These are phyloP conservation scores for Chlorella ohadii DNA, from an alignment of 139 green algal genomes.

Conservation along the genomic window DNA sequence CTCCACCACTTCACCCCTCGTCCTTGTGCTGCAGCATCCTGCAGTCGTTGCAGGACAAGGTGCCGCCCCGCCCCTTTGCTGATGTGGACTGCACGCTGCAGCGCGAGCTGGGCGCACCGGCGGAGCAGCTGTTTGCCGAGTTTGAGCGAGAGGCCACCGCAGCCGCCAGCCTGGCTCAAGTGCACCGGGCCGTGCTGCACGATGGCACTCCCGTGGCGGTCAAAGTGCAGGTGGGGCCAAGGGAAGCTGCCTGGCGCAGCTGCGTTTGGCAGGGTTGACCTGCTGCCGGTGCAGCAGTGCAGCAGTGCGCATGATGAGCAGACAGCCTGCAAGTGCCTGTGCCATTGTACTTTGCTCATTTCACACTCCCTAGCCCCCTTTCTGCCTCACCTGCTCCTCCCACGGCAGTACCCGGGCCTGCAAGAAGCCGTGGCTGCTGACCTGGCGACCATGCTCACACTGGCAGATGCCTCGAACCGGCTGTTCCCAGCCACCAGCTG, in stretches of 20 bases:
- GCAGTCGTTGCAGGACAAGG: slow-evolving; percentile 77
- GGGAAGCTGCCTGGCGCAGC: too few relatives aligned
- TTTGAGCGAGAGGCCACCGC: slow-evolving; percentile 74
- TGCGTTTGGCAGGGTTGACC: background rate
- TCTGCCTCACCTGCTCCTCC: too few relatives aligned
- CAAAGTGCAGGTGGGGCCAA: slow-evolving; percentile 73
- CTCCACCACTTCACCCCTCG: too few relatives aligned
- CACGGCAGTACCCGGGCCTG: slow-evolving; percentile 68
- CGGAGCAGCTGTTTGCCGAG: slow-evolving; percentile 61
- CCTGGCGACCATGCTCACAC: slow-evolving; percentile 64
- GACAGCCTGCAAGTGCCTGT: too few relatives aligned
- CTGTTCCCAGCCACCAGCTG: slow-evolving; percentile 71
- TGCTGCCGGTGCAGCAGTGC: too few relatives aligned
- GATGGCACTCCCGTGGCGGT: slow-evolving; percentile 76
- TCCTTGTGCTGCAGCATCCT: slow-evolving; percentile 59
- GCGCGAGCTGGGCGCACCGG: slow-evolving; percentile 47
- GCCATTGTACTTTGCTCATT: too few relatives aligned
- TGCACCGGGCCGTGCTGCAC: slow-evolving; percentile 69
- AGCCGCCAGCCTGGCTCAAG: slow-evolving; percentile 81
- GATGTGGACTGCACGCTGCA: slow-evolving; percentile 12
- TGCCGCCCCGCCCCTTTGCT: slow-evolving; percentile 63
- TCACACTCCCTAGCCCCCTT: too few relatives aligned
- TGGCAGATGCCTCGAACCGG: slow-evolving; percentile 45
- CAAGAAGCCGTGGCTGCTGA: slow-evolving; percentile 66
- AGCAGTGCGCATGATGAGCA: too few relatives aligned